Base-by-base conservation (phyloP, 257 asterid genomes). In the Petrea volubilis region DNA sequence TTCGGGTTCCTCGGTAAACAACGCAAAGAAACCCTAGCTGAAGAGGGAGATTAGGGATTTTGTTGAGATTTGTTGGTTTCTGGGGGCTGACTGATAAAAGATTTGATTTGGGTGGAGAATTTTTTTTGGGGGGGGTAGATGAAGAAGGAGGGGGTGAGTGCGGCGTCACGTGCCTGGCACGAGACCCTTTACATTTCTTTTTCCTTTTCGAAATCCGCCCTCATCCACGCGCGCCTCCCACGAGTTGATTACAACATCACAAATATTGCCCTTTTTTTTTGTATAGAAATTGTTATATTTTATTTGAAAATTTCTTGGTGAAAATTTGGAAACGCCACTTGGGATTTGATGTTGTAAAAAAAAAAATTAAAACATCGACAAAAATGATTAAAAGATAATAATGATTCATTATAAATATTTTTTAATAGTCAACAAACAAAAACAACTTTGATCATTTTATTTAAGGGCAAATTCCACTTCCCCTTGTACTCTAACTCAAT, bases 91-190 rank as follows among this genome's bases (percentile, higher is more conserved):
- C 60, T 25, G 61, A 24, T 13, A 21, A 9, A 55, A 50, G 57
- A 50, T 50, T 17, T 10, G 15, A 1, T 11, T 57, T 41, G 49
- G 43, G 31, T 58, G 55, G 59, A 44, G 57, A 28, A 12, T 14
- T 28, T 59, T 15, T 7, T 31, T 24, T 14, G 29, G 67, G 67
- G 50, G 24, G 9, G 2, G 53, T 60, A 12, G 60, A 25, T 11
- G 43, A 18, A 28, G 57, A 56, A 24, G 64, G 5, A 10, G n/a
- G n/a, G n/a, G 27, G 46, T 31, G 36, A 47, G 61, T 59, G 68
- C 59, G 53, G 49, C 27, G 62, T 71, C 70, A 60, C 76, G 76
- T 71, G 69, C 62, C 27, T 11, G 14, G 14, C 62, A 71, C 69
- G 66, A 57, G 57, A 70, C 75, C 6, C 31, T 31, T 38, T 7